Conservation (phyloP, 768 basidiomycete species). For the Gelatoporia subvermispora region DNA sequence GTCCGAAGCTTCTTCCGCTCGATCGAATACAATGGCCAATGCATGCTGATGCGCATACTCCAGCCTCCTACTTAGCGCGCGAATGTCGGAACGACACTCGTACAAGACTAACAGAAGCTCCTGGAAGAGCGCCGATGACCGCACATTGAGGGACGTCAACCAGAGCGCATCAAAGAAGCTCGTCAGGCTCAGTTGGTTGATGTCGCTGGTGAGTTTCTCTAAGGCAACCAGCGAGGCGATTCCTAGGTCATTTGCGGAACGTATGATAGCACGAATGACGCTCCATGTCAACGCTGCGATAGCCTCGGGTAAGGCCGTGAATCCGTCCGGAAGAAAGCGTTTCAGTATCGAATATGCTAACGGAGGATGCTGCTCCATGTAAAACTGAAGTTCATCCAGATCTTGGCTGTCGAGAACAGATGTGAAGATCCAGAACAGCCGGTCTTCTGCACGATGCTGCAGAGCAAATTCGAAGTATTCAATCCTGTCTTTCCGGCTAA, state of each 20-base stretch:
- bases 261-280: slow-evolving; percentile 45
- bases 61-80: slow-evolving; percentile 19
- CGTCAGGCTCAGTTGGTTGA: slow-evolving; percentile 34
- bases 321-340: slow-evolving; percentile 38
- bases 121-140: slow-evolving; percentile 47
- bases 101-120: slow-evolving; percentile 58
- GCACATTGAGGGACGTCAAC: slow-evolving; percentile 46
- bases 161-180: slow-evolving; percentile 51
- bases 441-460: slow-evolving; percentile 50
- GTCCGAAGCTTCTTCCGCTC: slow-evolving; percentile 63
- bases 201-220: slow-evolving; percentile 46
- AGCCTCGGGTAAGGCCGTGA: slow-evolving; percentile 25
- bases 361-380: slow-evolving; percentile 48
- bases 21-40: slow-evolving; percentile 54
- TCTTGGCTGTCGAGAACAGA: slow-evolving; percentile 25
- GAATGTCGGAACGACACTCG: slow-evolving; percentile 33
- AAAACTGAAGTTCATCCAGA: slow-evolving; percentile 28
- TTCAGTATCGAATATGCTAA: slow-evolving; percentile 53
- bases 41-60: slow-evolving; percentile 53
- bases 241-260: slow-evolving; percentile 48
- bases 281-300: slow-evolving; percentile 19
- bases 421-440: slow-evolving; percentile 48
- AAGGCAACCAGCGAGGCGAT: slow-evolving; percentile 55
- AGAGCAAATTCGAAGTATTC: slow-evolving; percentile 30
- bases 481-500: slow-evolving; percentile 5